Conservation (phyloP, 2,329 filamentous ascomycete genomes). For the Blastomyces percursus region DNA sequence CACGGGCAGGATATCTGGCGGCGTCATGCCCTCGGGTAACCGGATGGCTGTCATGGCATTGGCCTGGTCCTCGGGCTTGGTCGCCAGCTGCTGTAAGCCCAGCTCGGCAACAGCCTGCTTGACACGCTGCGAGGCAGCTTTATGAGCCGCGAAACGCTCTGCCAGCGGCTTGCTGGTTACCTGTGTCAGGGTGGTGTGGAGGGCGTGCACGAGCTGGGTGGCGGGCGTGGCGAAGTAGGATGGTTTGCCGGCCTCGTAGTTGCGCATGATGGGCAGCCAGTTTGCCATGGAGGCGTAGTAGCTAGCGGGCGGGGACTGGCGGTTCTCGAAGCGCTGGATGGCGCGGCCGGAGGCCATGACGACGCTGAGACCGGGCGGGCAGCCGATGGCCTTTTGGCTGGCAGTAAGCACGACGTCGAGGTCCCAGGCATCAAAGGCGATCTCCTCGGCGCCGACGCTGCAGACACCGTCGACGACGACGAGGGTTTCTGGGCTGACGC, state of each 20-base stretch:
- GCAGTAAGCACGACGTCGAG: slow-evolving; percentile 89
- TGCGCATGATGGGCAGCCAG: slow-evolving; percentile 97
- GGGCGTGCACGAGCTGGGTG: slow-evolving; percentile 82
- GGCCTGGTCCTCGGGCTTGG: slow-evolving; percentile 79
- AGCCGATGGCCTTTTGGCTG: slow-evolving; percentile 93
- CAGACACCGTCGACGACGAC: slow-evolving; percentile 93
- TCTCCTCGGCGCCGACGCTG: slow-evolving; percentile 92
- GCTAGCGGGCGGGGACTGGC: slow-evolving; percentile 69
- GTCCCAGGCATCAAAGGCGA: slow-evolving; percentile 89
- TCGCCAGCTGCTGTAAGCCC: slow-evolving; percentile 76
- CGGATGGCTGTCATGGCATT: slow-evolving; percentile 98
- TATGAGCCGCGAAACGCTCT: slow-evolving; percentile 74
- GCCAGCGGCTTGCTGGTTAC: slow-evolving; percentile 71
- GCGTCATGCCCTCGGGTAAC: slow-evolving; percentile 71
- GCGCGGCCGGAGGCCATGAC: slow-evolving; percentile 86
- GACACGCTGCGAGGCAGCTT: slow-evolving; percentile 66
- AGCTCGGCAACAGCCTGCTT: slow-evolving; percentile 73
- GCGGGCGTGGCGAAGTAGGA: slow-evolving; percentile 97
- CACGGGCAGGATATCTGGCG: slow-evolving; percentile 73
- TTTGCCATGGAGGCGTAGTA: slow-evolving; percentile 98
- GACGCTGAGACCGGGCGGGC: slow-evolving; percentile 86
- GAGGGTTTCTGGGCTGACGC: slow-evolving; percentile 81
- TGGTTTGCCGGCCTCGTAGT: slow-evolving; percentile 95
- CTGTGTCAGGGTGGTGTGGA: slow-evolving; percentile 79
- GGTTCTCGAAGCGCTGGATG: slow-evolving; percentile 64